Base-by-base conservation (phyloP, 768 basidiomycete genomes). In the Lyophyllum shimeji region DNA sequence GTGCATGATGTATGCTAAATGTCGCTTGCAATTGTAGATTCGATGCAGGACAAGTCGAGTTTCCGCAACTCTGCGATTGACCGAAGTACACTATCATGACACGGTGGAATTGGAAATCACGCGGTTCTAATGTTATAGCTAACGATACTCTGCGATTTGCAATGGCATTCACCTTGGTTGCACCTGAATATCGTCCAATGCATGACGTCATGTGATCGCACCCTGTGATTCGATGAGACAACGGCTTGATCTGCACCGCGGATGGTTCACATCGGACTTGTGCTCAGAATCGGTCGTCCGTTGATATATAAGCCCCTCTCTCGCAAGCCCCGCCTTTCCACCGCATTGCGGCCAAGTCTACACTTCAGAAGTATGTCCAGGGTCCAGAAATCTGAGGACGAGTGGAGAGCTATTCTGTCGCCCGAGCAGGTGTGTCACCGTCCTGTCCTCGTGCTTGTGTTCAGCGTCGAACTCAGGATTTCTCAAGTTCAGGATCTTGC, bases 1-100 rank as follows among this genome's bases (percentile, higher is more conserved):
- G 25, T 53, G 13, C 21, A 20, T 42, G 29, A 12, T 47, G 21
- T 46, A 37, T 20, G 44, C 24, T 51, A 7, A 24, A 43, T 50
- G 49, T 42, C n/a, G n/a, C n/a, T n/a, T n/a, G 15, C 53, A 12
- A 33, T 27, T 21, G 48, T 63, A 93, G 91, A 93, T 71, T 93
- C 91, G 46, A 88, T 93, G 82, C 89, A 90, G 63, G 92, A 93
- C 74, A 90, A 85, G 63, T 92, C 90, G 31, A 91, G 87, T 63
- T 93, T 93, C 74, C 82, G 91, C 33, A 85, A 84, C 68, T 79
- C 83, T 25, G 80, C 82, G 12, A 72, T 81, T 48, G 81, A 82
- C 55, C 73, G 82, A 52, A 71, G 75, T 5, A 67, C 74, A 58
- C 61, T 52, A 55, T 67, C 60, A 63, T 62, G 43, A 51, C 46